Percentiles rank a stretch among this genome's conserved stretches.
These are phyloP conservation scores for Cavenderia fasciculata DNA, from an alignment of 78 protist species.

Conservation along the genomic window DNA sequence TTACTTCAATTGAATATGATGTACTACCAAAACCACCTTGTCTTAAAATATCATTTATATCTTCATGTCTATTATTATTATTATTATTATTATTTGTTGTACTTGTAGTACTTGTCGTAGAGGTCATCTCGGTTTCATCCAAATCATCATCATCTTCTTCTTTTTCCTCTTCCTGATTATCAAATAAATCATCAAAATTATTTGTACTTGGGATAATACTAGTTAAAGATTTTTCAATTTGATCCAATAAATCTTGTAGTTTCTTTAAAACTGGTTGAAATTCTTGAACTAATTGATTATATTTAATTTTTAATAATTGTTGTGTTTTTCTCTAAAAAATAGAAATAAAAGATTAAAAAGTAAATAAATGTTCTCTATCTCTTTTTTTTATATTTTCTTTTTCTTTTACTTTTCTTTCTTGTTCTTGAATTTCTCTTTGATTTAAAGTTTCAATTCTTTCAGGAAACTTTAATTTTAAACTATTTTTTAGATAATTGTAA, in stretches of 20 bases:
- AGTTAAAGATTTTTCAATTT: neutral
- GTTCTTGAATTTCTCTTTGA: slow-evolving; percentile 18
- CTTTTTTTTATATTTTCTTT: neutral
- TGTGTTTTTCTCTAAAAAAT: slow-evolving; percentile 26
- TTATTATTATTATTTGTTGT: slow-evolving; percentile 13
- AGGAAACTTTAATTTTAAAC: slow-evolving; percentile 48
- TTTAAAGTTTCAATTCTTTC: slow-evolving; percentile 10
- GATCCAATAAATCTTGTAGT: neutral
- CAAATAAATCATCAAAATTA: slow-evolving; percentile 62
- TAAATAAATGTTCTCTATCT: too few relatives aligned
- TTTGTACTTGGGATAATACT: slow-evolving; percentile 21
- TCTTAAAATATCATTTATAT: slow-evolving; percentile 21
- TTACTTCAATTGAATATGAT: slow-evolving; percentile 25
- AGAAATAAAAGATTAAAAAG: neutral
- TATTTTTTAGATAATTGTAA: slow-evolving; percentile 41
- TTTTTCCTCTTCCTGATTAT: too few relatives aligned
- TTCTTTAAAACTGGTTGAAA: neutral
- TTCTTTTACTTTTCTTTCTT: slow-evolving; percentile 25
- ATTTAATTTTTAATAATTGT: slow-evolving; percentile 20
- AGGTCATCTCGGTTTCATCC: neutral
- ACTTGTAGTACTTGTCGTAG: too few relatives aligned
- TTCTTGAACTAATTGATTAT: slow-evolving; percentile 36
- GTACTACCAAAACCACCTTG: slow-evolving; percentile 74
- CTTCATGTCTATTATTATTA: neutral
- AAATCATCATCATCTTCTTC: slow-evolving; percentile 18